Evolutionary conservation across 768 basidiomycete species (phyloP).

Genomic region (Thelephora ganbajun): DNA sequence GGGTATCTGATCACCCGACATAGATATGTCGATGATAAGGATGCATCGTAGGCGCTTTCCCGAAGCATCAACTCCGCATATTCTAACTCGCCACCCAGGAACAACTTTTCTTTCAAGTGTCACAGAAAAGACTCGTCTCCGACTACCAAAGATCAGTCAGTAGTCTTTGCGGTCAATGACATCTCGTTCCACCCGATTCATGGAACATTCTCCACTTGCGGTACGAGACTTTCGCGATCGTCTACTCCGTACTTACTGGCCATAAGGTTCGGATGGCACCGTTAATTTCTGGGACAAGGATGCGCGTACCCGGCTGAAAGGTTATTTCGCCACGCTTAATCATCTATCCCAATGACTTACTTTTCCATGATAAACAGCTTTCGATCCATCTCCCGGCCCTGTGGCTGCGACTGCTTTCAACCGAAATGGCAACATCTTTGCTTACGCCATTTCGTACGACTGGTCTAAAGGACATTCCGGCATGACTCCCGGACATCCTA

Average conservation of each 20-base stretch:
- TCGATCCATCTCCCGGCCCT: constrained; percentile 62
- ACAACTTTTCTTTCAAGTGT: constrained; percentile 50
- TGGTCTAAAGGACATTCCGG: constrained; percentile 90
- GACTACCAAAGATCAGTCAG: constrained; percentile 23
- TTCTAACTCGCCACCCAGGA: constrained; percentile 9
- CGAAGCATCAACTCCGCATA: not conserved
- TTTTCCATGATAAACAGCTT: constrained; percentile 28
- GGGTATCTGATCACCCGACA: not conserved
- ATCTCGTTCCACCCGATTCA: constrained; percentile 41
- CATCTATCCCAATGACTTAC: not conserved
- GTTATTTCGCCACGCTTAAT: constrained; percentile 26
- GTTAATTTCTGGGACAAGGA: constrained; percentile 96
- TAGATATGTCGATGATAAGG: constrained; percentile 82
- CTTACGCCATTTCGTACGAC: constrained; percentile 86
- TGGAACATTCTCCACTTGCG: constrained; percentile 34
- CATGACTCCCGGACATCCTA: constrained; percentile 54
- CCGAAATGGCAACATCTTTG: constrained; percentile 77
- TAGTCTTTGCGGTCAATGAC: constrained; percentile 42
- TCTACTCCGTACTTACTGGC: not conserved
- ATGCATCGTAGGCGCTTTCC: constrained; percentile 32
- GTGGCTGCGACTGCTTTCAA: constrained; percentile 77
- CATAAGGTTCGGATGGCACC: constrained; percentile 63
- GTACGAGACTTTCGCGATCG: constrained; percentile 8
- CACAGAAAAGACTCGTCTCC: constrained; percentile 24
- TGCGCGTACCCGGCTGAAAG: constrained; percentile 81